Evolutionary conservation across 192 early-diverging fungal species (phyloP), one percentile per base, ranked within the genome.

Genomic region (Coemansia asiatica): DNA sequence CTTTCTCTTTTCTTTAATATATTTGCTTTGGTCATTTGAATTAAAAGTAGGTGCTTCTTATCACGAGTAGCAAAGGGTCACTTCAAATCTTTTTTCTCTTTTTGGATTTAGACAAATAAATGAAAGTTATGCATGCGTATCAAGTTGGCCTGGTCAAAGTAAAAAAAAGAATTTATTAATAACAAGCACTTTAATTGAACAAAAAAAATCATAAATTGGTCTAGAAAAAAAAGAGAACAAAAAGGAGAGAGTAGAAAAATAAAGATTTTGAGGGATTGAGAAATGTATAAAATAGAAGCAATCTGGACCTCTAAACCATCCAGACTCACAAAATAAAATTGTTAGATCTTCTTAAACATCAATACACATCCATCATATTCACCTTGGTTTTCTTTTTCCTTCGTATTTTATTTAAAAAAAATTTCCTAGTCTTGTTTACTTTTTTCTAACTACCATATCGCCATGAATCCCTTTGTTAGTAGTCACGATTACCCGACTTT

Each of bases 401-500:
- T n/a, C n/a, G n/a, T n/a, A 33, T 33, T 33, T 33, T 33, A 33
- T 33, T 33, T 33, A 6, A 33, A 6, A 33, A n/a, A n/a, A n/a
- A n/a, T n/a, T n/a, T n/a, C n/a, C n/a, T n/a, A n/a, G n/a, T n/a
- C n/a, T n/a, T n/a, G n/a, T n/a, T n/a, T n/a, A 36, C 35, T 44
- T 44, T 29, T n/a, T 2, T 29, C 16, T 29, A 44, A 29, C 28
- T n/a, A 27, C 19, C 15, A 18, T 40, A 23, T 13, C 22, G 27
- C 5, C 67, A 69, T 69, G 67, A 62, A 60, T 9, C 51, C 67
- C 7, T 62, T 36, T 51, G 54, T 48, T 51, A 51, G 44, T 54
- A 27, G 40, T 54, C 59, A 71, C 31, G 76, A 79, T 50, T 79
- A 79, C 22, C 71, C 71, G 5, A 74, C 71, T n/a, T 66, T 46